A percentile compares a stretch with the other conserved stretches of the same genome.
Evolutionary conservation across 1,139 yeast genomes (phyloP).

Genomic region (Suhomyces bokatorum): DNA sequence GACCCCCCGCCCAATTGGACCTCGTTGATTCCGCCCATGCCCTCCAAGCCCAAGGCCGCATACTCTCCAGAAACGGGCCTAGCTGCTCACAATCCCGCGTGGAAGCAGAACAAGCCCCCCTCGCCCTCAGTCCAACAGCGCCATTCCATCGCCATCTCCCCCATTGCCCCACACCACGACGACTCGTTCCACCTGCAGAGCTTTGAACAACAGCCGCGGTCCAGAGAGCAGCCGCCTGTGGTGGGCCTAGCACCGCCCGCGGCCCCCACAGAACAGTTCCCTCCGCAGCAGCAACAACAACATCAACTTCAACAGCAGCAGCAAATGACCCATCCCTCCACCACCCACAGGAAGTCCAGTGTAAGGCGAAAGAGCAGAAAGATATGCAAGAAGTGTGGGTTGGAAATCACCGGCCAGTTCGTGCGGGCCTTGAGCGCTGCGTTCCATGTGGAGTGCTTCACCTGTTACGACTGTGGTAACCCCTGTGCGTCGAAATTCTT

Average conservation of each 20-base stretch:
- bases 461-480: constrained; percentile 77
- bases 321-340: constrained; percentile 3
- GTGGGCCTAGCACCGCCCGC: constrained; percentile 6
- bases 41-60: constrained; percentile 18
- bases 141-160: constrained; percentile 23
- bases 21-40: constrained; percentile 31
- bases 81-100: not conserved
- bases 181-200: not conserved
- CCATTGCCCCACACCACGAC: constrained; percentile 12
- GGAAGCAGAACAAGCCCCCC: not conserved
- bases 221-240: not conserved
- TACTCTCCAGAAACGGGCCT: constrained; percentile 7
- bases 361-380: constrained; percentile 33
- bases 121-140: constrained; percentile 13
- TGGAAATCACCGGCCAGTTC: constrained; percentile 74
- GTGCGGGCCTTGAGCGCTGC: constrained; percentile 81
- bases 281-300: constrained; percentile 15
- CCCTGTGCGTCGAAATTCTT: constrained; percentile 75
- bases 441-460: constrained; percentile 85
- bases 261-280: constrained; percentile 9
- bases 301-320: too few relatives aligned
- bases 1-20: constrained; percentile 24
- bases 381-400: constrained; percentile 62
- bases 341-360: constrained; percentile 9
- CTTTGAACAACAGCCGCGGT: constrained; percentile 1